Percentiles rank a stretch among this genome's conserved stretches.
Evolutionary conservation across 192 early-diverging fungal species (phyloP).

Genomic region (Coemansia sp.): DNA sequence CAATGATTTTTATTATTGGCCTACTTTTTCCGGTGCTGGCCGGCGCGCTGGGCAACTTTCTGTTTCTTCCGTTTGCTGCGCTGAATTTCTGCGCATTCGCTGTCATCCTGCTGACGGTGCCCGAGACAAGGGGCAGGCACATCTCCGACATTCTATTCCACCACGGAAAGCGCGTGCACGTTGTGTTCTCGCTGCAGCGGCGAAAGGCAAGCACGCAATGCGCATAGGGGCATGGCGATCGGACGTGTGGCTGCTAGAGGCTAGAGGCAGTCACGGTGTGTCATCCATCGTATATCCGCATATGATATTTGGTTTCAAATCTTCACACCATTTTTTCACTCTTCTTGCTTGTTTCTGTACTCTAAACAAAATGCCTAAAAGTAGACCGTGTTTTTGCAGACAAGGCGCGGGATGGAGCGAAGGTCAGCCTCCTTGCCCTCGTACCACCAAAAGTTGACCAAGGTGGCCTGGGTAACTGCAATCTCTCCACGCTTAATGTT

Average conservation of each 20-base stretch:
- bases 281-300: too few relatives aligned
- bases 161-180: constrained; percentile 31
- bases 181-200: constrained; percentile 19
- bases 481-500: constrained; percentile 31
- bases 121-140: constrained; percentile 73
- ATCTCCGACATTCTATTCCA: constrained; percentile 56
- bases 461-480: constrained; percentile 39
- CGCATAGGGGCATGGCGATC: too few relatives aligned
- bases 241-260: too few relatives aligned
- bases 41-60: constrained; percentile 21
- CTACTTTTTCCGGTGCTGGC: constrained; percentile 52
- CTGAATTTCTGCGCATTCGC: constrained; percentile 56
- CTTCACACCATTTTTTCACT: neutral
- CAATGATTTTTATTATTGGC: constrained; percentile 54
- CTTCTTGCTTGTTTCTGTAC: neutral
- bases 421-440: constrained; percentile 66
- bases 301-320: too few relatives aligned
- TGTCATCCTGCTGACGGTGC: constrained; percentile 64
- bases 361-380: too few relatives aligned
- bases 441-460: constrained; percentile 73
- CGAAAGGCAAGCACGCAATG: too few relatives aligned
- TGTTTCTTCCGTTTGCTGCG: constrained; percentile 62
- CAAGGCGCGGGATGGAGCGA: constrained; percentile 54
- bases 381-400: constrained; percentile 63
- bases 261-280: too few relatives aligned